Evolutionary conservation across 2,329 filamentous ascomycete genomes (phyloP).

Genomic region (Diaporthe ampelina): DNA sequence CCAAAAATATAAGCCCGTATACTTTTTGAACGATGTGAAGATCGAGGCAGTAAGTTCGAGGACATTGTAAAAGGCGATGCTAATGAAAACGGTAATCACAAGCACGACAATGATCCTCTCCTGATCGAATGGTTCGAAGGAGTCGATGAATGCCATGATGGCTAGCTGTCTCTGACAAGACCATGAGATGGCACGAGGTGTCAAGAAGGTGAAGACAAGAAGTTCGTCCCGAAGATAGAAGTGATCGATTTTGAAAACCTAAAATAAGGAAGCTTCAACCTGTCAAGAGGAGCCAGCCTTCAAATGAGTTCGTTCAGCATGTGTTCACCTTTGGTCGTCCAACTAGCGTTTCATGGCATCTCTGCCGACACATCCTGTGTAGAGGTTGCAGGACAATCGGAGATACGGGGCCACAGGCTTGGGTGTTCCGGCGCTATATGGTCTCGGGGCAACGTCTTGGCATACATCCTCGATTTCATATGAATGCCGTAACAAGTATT

Average conservation of each 20-base stretch:
- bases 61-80: slow-evolving; percentile 37
- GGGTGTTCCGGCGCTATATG: not conserved
- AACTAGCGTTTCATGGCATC: slow-evolving; percentile 4
- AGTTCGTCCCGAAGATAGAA: not conserved
- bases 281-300: not conserved
- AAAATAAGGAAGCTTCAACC: not conserved
- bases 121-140: not conserved
- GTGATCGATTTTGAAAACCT: not conserved
- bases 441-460: slow-evolving; percentile 17
- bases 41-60: slow-evolving; percentile 36
- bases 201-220: not conserved
- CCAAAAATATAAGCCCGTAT: slow-evolving; percentile 39
- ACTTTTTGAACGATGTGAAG: slow-evolving; percentile 40
- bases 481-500: not conserved
- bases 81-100: slow-evolving; percentile 32
- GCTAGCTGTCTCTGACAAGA: not conserved
- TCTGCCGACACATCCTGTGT: not conserved
- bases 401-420: not conserved
- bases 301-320: not conserved
- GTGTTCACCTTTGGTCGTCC: not conserved
- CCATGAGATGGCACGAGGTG: not conserved
- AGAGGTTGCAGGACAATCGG: not conserved
- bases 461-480: not conserved
- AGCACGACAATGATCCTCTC: not conserved
- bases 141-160: not conserved